Base-by-base conservation (phyloP, 495 filamentous ascomycete species). In the Aspergillus avenaceus region DNA sequence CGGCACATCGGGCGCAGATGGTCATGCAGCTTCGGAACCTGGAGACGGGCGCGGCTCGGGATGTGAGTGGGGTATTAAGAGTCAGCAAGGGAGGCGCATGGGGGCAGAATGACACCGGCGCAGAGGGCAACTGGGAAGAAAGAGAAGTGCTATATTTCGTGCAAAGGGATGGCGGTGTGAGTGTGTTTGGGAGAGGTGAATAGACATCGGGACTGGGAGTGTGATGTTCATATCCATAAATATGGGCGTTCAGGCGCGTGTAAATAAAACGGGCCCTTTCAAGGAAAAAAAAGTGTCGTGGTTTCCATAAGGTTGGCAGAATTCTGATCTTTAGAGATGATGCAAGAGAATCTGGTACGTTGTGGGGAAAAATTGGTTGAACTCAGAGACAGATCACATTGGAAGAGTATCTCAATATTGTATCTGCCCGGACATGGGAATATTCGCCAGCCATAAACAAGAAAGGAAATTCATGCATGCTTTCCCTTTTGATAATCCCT, bases 41-140 rank as follows among this genome's bases (percentile, higher is more conserved):
- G 50, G 88, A 91, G 58, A 95, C 89, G 0, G 92, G 92, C 1
- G 78, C 82, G 13, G 93, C 92, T 44, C 85, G 77, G 65, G 92
- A 97, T 74, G 88, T 97, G 21, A 95, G 87, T 71, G 92, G 93
- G 8, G 88, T 96, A 28, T 54, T 96, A 47, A 79, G 92, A 56
- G 78, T 95, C 44, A 90, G 85, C 8, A 74, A 70, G 19, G 82
- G 84, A 5, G 76, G 72, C 44, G 76, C 70, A 22, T 71, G 62
- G 55, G 68, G 59, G 26, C 64, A 62, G 19, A 52, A 44, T 5
- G 62, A 72, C 11, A 69, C 32, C 5, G 64, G 54, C 14, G 64
- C 50, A n/a, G 58, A 67, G 13, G 55, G 51, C n/a, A 47, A 43
- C 41, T 47, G 71, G 59, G 70, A 82, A 50, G 83, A 86, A 44